phyloP scores from a whole-genome alignment of 164 flowering plant species.

The Annona squamosa region DNA sequence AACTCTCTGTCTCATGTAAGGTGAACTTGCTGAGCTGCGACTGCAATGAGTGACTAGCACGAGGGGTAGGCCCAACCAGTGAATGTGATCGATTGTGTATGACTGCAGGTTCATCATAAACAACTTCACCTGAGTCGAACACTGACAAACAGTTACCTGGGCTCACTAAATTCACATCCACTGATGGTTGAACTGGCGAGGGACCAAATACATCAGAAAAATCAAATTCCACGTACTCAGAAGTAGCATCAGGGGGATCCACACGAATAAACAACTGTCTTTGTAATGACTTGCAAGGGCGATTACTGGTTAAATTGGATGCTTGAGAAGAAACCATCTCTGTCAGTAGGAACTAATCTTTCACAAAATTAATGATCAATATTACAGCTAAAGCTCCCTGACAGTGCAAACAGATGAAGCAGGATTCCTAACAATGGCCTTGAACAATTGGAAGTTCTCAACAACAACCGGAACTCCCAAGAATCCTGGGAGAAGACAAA shows the following conservation, averaged over 20 bases:
- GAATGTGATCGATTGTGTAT: constrained; percentile 66
- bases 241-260: constrained; percentile 25
- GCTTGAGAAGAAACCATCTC: constrained; percentile 66
- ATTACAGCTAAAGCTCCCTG: constrained; percentile 14
- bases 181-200: constrained; percentile 30
- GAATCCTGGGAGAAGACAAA: constrained; percentile 62
- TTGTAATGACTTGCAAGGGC: constrained; percentile 22
- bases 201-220: constrained; percentile 93
- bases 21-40: constrained; percentile 50
- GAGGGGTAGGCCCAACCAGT: constrained; percentile 61
- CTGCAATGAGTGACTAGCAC: constrained; percentile 44
- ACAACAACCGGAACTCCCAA: constrained; percentile 44
- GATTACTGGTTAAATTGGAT: constrained; percentile 17
- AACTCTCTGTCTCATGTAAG: constrained; percentile 38
- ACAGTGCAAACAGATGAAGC: constrained; percentile 23
- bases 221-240: constrained; percentile 62
- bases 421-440: constrained; percentile 58
- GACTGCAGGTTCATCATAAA: constrained; percentile 56
- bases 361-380: constrained; percentile 5
- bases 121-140: constrained; percentile 25
- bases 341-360: background rate
- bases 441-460: constrained; percentile 44
- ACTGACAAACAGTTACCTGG: constrained; percentile 17
- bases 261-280: constrained; percentile 34
- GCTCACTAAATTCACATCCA: constrained; percentile 21